These are phyloP conservation scores for Camptophora hylomeconis DNA, from an alignment of 2,329 filamentous ascomycete species.

Conservation along the genomic window DNA sequence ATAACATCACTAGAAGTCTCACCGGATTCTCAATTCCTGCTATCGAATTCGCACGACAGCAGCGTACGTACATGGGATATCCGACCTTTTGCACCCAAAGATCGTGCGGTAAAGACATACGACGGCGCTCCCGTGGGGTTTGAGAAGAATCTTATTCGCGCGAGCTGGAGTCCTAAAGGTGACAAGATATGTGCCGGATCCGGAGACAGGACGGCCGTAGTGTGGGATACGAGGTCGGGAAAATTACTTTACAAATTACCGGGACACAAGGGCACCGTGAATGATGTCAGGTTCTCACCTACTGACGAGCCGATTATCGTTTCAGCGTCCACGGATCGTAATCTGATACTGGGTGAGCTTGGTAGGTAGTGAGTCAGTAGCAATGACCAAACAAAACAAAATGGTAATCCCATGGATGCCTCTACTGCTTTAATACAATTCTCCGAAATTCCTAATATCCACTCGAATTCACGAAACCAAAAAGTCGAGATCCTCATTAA, in stretches of 20 bases:
- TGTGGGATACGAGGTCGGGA: conserved; percentile 81
- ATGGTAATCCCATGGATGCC: too few relatives aligned
- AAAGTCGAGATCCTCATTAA: too few relatives aligned
- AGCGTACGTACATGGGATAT: conserved; percentile 95
- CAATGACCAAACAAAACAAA: too few relatives aligned
- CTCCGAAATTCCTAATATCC: too few relatives aligned
- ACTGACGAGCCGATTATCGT: conserved; percentile 73
- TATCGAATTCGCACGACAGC: conserved; percentile 88
- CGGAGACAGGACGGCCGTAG: conserved; percentile 77
- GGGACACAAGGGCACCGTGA: conserved; percentile 88
- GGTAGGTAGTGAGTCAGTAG: conserved; percentile 43
- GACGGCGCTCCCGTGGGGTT: conserved; percentile 80
- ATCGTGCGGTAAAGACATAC: conserved; percentile 74
- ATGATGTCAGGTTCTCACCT: conserved; percentile 84
- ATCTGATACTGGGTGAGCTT: conserved; percentile 70
- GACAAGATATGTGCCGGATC: conserved; percentile 81
- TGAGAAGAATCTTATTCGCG: conserved; percentile 82
- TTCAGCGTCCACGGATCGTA: conserved; percentile 81
- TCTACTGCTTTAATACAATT: too few relatives aligned
- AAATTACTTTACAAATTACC: conserved; percentile 91
- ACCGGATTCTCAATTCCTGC: conserved; percentile 76
- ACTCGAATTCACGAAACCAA: too few relatives aligned
- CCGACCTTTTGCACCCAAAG: conserved; percentile 78
- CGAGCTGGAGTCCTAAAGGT: conserved; percentile 78
- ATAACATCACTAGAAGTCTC: conserved; percentile 84